These are phyloP conservation scores for Arthrobotrys megalospora DNA, from an alignment of 2,329 filamentous ascomycete species.

Conservation along the genomic window DNA sequence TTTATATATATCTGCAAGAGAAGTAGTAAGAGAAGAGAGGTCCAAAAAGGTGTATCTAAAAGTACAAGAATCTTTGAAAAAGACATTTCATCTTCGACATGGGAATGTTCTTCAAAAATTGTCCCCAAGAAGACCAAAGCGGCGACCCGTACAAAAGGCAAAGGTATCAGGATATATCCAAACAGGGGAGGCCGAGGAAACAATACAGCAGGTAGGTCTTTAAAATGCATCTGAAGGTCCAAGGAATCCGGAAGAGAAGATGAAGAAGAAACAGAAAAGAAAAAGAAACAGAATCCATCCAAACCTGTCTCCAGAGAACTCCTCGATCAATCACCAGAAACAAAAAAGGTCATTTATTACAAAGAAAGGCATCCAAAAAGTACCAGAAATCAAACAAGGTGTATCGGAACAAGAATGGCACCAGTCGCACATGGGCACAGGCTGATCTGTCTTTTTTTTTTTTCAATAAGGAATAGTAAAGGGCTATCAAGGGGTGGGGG, in stretches of 20 bases:
- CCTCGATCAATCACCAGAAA: slow-evolving; percentile 43
- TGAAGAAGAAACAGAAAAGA: slow-evolving; percentile 17
- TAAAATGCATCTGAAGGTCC: background rate
- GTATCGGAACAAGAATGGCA: slow-evolving; percentile 33
- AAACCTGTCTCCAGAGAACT: slow-evolving; percentile 56
- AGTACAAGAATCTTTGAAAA: slow-evolving; percentile 43
- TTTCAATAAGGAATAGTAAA: slow-evolving; percentile 33
- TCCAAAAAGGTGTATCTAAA: slow-evolving; percentile 50
- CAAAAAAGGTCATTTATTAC: slow-evolving; percentile 21
- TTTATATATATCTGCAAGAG: slow-evolving; percentile 34
- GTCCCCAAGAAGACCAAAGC: slow-evolving; percentile 29
- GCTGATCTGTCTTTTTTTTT: slow-evolving; percentile 36
- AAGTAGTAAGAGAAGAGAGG: slow-evolving; percentile 53
- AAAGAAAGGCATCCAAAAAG: slow-evolving; percentile 2
- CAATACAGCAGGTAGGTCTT: slow-evolving; percentile 23
- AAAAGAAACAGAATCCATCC: slow-evolving; percentile 42
- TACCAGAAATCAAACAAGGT: slow-evolving; percentile 23
- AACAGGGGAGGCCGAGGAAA: slow-evolving; percentile 27
- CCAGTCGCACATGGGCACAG: slow-evolving; percentile 27
- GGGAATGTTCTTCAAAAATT: slow-evolving; percentile 19
- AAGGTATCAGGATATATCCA: slow-evolving; percentile 52
- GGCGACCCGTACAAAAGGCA: slow-evolving; percentile 1
- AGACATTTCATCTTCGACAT: slow-evolving; percentile 3
- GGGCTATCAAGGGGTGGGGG: background rate
- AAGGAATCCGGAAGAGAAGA: slow-evolving; percentile 21